These are phyloP conservation scores for Remersonia thermophila DNA, from an alignment of 2,329 filamentous ascomycete genomes.

Conservation along the genomic window DNA sequence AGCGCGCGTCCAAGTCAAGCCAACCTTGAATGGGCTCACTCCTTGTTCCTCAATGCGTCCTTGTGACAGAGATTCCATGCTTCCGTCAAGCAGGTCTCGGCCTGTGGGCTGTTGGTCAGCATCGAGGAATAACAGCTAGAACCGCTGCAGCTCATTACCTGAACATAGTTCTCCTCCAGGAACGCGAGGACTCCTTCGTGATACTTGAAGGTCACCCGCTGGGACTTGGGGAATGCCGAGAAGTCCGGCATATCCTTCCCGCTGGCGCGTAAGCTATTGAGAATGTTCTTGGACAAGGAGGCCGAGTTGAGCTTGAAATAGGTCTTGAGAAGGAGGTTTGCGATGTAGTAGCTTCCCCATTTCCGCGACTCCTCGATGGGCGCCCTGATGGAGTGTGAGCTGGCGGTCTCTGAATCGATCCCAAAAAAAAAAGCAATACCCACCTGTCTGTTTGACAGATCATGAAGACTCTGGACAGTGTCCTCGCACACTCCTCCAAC, in stretches of 20 bases:
- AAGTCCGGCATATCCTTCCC: constrained; percentile 69
- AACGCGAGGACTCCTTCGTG: constrained; percentile 91
- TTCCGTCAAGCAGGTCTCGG: constrained; percentile 66
- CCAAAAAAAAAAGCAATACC: too few species aligned
- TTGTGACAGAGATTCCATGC: constrained; percentile 76
- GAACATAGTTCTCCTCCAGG: constrained; percentile 80
- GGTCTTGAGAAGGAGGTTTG: constrained; percentile 93
- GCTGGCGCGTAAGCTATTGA: constrained; percentile 70
- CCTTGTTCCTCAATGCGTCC: constrained; percentile 60
- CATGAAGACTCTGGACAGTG: constrained; percentile 85
- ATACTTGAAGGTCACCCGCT: constrained; percentile 92
- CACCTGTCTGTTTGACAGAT: constrained; percentile 84
- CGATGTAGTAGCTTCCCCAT: constrained; percentile 94
- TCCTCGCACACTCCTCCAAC: constrained; percentile 78
- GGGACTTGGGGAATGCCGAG: constrained; percentile 70
- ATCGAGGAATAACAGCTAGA: not conserved
- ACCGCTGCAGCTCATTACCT: constrained; percentile 33
- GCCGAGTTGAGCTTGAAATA: constrained; percentile 94
- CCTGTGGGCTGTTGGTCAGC: constrained; percentile 31
- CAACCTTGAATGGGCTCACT: constrained; percentile 41
- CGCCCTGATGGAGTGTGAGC: constrained; percentile 40
- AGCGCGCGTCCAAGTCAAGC: not conserved
- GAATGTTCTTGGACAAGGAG: constrained; percentile 76
- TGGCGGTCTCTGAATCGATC: too few species aligned
- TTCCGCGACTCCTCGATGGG: constrained; percentile 82